Conservation (phyloP, 1,284 basidiomycete genomes). For the Cryptococcus deneoformans region DNA sequence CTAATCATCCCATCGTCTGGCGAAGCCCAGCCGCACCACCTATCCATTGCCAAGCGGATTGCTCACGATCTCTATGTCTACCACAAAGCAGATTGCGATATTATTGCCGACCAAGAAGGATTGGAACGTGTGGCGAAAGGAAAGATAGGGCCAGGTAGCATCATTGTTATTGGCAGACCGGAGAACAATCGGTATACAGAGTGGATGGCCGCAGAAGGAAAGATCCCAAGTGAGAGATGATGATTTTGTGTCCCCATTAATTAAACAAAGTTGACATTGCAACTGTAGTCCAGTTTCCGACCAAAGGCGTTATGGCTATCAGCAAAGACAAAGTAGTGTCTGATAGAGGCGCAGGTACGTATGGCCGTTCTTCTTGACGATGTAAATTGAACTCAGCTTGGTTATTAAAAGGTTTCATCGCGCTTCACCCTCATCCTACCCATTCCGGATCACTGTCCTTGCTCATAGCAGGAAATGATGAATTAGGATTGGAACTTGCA, state of each 20-base stretch:
- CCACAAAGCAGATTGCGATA: slow-evolving; percentile 64
- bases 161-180: slow-evolving; percentile 53
- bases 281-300: slow-evolving; percentile 38
- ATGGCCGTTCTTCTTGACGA: too few species aligned
- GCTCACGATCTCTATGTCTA: slow-evolving; percentile 66
- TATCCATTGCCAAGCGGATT: slow-evolving; percentile 60
- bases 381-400: too few species aligned
- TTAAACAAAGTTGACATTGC: background rate
- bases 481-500: slow-evolving; percentile 61
- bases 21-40: slow-evolving; percentile 11
- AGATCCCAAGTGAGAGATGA: slow-evolving; percentile 27
- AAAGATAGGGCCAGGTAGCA: slow-evolving; percentile 51
- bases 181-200: slow-evolving; percentile 38
- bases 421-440: slow-evolving; percentile 66
- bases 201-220: slow-evolving; percentile 27
- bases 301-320: slow-evolving; percentile 28
- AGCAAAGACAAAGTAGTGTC: slow-evolving; percentile 27
- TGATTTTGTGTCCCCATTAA: background rate
- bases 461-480: slow-evolving; percentile 61
- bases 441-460: slow-evolving; percentile 51
- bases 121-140: slow-evolving; percentile 22
- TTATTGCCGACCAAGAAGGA: slow-evolving; percentile 56
- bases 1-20: slow-evolving; percentile 55
- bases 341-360: slow-evolving; percentile 39
- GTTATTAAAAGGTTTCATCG: slow-evolving; percentile 56